Conservation (phyloP, 805 yeast species). For the Starmerella ratchasimensis region DNA sequence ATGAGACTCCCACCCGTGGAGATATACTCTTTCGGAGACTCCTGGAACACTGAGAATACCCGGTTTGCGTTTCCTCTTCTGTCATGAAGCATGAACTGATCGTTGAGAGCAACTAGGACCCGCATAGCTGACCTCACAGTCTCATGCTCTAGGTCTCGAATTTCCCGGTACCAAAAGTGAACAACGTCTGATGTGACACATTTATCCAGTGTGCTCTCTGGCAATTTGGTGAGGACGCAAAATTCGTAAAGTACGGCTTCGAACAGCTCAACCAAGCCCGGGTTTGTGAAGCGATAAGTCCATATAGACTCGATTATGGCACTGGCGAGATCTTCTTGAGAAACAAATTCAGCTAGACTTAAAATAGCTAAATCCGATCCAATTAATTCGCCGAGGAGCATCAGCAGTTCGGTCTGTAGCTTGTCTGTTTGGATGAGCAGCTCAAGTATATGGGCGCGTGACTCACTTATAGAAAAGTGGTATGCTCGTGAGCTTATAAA, state of each 20-base stretch:
- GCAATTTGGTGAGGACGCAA: conserved; percentile 6
- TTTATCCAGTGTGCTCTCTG: neutral
- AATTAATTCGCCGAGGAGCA: conserved; percentile 6
- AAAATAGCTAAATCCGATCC: conserved; percentile 2
- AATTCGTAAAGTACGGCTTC: conserved; percentile 27
- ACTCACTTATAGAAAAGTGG: neutral
- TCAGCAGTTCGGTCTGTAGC: conserved; percentile 6
- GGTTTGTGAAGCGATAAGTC: conserved; percentile 27
- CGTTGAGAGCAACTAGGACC: conserved; percentile 62
- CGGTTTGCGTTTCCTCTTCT: conserved; percentile 27
- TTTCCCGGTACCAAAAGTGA: conserved; percentile 34
- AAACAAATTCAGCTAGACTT: neutral
- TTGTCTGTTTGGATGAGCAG: conserved; percentile 9
- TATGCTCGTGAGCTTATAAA: conserved; percentile 12
- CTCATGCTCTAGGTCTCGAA: conserved; percentile 28
- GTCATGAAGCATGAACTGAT: conserved; percentile 59
- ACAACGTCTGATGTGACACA: conserved; percentile 34
- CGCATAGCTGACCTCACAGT: conserved; percentile 46
- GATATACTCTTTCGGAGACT: conserved; percentile 33
- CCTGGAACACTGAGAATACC: conserved; percentile 42
- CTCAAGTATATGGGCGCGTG: conserved; percentile 2
- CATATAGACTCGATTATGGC: conserved; percentile 32
- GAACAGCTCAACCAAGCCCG: conserved; percentile 32
- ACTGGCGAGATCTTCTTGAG: conserved; percentile 3
- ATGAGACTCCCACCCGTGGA: conserved; percentile 57